phyloP scores from a whole-genome alignment of 177 flowering plant species.

The Tripterygium wilfordii region DNA sequence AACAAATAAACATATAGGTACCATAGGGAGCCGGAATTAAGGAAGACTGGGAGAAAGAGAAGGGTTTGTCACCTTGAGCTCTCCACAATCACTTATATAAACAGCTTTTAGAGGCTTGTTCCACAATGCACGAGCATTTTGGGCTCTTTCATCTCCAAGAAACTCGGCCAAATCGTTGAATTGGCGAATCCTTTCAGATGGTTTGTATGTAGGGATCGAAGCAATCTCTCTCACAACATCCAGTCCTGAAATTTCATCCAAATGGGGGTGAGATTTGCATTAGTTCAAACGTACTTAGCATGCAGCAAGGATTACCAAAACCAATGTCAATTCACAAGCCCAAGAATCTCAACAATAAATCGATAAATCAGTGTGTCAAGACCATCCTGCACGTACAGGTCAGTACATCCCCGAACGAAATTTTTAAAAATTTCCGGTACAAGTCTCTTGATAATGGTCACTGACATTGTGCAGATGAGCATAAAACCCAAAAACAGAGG shows the following conservation, averaged over 20 bases:
- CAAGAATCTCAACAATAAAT: too few relatives aligned
- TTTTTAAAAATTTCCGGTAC: too few relatives aligned
- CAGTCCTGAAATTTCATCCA: slow-evolving; percentile 52
- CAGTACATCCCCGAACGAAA: too few relatives aligned
- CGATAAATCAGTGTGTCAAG: too few relatives aligned
- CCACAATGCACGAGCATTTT: slow-evolving; percentile 81
- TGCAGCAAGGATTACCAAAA: too few relatives aligned
- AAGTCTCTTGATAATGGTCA: too few relatives aligned
- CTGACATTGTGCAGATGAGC: too few relatives aligned
- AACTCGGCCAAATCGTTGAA: slow-evolving; percentile 83
- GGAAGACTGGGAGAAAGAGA: slow-evolving; percentile 81
- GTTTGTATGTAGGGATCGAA: slow-evolving; percentile 80
- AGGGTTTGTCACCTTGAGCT: slow-evolving; percentile 74
- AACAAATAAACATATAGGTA: too few relatives aligned
- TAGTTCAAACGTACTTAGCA: too few relatives aligned
- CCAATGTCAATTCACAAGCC: too few relatives aligned
- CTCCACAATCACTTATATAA: slow-evolving; percentile 88
- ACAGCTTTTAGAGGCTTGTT: slow-evolving; percentile 78
- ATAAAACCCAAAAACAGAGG: too few relatives aligned
- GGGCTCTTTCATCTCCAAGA: slow-evolving; percentile 92
- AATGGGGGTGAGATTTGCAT: not conserved
- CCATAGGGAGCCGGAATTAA: slow-evolving; percentile 12
- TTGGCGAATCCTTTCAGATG: slow-evolving; percentile 70
- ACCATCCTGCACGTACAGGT: too few relatives aligned
- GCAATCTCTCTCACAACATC: slow-evolving; percentile 84